Evolutionary conservation across 2,329 filamentous ascomycete genomes (phyloP), one percentile per base, ranked within the genome.

Genomic region (Dothiorella sarmentorum): DNA sequence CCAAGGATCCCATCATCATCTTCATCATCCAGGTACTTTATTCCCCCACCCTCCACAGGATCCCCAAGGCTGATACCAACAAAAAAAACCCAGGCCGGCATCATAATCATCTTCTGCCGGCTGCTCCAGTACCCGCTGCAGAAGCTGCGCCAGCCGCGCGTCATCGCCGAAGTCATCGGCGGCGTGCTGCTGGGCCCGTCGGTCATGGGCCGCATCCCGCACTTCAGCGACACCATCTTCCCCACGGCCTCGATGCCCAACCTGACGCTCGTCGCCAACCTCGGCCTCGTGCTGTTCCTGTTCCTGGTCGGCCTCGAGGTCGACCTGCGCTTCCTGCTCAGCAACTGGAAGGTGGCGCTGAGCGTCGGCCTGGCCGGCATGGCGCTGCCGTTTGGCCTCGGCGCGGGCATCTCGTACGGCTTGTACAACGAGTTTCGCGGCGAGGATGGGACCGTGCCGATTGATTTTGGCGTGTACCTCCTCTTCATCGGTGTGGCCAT

Each of bases 401-500:
- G 91, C 60, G 87, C 83, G 66, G 91, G 83, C 6, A 87, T 96
- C 61, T 88, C 91, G 2, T 91, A 86, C 72, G 91, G 91, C 0
- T 73, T 96, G 11, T 95, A 91, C 67, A 75, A 91, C 60, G 73
- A 91, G 59, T 96, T 95, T 66, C 78, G 78, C 5, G 64, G 77
- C 61, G 85, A 87, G 53, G 68, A 77, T 0, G 80, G 77, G 4
- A 80, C 79, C 7, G 79, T 82, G n/a, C 77, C 76, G 0, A 84
- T 88, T 51, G 72, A 75, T 15, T 88, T 88, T 68, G 80, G 81
- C 2, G 80, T 84, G 2, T 88, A 83, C 64, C 79, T 85, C 73
- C 79, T 91, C 22, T 97, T 97, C 70, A 89, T 97, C 63, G 93
- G 92, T 72, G 92, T 96, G 56, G 93, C 93, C 0, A 87, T 97